Evolutionary conservation across 2,329 filamentous ascomycete species (phyloP).

Genomic region (Uncinocarpus reesii): DNA sequence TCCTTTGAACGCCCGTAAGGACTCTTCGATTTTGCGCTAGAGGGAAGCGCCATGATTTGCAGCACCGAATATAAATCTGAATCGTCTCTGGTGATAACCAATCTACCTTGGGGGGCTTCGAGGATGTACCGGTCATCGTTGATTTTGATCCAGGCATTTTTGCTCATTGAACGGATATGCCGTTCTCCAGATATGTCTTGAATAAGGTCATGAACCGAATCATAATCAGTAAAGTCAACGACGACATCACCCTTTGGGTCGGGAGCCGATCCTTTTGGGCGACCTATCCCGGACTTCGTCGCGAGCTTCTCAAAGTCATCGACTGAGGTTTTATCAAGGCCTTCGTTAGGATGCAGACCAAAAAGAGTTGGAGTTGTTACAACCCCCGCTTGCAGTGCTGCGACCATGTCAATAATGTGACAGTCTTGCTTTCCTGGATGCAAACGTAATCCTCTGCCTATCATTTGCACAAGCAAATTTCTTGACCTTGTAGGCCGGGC

Average conservation of each 20-base stretch:
- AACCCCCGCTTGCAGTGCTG: conserved; percentile 71
- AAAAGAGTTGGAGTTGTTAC: conserved; percentile 87
- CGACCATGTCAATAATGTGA: conserved; percentile 93
- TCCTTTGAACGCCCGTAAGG: conserved; percentile 60
- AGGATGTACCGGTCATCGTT: conserved; percentile 62
- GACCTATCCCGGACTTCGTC: conserved; percentile 21
- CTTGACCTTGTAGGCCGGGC: conserved; percentile 80
- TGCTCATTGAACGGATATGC: conserved; percentile 67
- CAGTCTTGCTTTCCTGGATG: conserved; percentile 74
- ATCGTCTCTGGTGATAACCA: conserved; percentile 38
- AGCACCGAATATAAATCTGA: conserved; percentile 25
- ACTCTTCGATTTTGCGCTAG: conserved; percentile 27
- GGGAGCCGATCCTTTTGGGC: conserved; percentile 6
- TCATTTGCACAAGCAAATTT: conserved; percentile 96
- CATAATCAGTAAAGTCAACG: conserved; percentile 80
- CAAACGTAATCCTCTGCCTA: conserved; percentile 82
- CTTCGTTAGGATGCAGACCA: conserved; percentile 71
- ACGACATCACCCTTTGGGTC: conserved; percentile 32
- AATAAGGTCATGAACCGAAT: conserved; percentile 82
- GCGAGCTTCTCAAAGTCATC: conserved; percentile 50
- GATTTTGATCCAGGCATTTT: conserved; percentile 72
- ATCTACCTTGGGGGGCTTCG: conserved; percentile 51
- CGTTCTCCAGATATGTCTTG: conserved; percentile 67
- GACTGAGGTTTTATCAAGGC: conserved; percentile 58
- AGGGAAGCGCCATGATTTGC: conserved; percentile 24